A percentile compares a stretch with the other conserved stretches of the same genome.
Conservation (phyloP, 164 flowering plant genomes). For the Berberis thunbergii region DNA sequence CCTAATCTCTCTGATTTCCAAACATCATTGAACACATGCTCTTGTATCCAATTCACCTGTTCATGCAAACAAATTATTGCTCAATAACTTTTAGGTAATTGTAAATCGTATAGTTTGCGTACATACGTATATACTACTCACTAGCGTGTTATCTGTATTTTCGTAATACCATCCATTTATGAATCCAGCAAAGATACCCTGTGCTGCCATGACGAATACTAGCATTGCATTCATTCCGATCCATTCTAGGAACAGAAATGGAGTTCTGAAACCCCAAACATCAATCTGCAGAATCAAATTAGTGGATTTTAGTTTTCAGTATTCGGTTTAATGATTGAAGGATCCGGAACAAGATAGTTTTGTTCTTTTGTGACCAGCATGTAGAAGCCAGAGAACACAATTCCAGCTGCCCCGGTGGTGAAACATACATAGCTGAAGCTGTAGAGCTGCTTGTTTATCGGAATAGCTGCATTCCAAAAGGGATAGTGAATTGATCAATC, state of each 20-base stretch:
- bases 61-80: background rate
- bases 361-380: slow-evolving; percentile 33
- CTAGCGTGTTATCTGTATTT: slow-evolving; percentile 31
- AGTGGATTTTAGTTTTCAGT: too few species aligned
- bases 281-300: slow-evolving; percentile 33
- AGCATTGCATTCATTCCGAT: slow-evolving; percentile 74
- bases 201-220: slow-evolving; percentile 60
- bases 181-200: slow-evolving; percentile 56
- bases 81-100: background rate
- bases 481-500: background rate
- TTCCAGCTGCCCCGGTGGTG: slow-evolving; percentile 80
- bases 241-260: slow-evolving; percentile 64
- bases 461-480: slow-evolving; percentile 52
- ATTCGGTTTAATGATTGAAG: too few species aligned
- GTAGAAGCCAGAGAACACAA: slow-evolving; percentile 68
- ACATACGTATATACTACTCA: slow-evolving; percentile 14
- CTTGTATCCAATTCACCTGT: slow-evolving; percentile 67
- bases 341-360: too few species aligned
- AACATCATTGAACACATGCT: slow-evolving; percentile 53
- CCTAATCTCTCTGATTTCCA: slow-evolving; percentile 68
- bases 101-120: background rate
- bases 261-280: slow-evolving; percentile 39
- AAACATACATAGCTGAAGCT: slow-evolving; percentile 80
- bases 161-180: slow-evolving; percentile 61
- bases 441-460: slow-evolving; percentile 81